Percentiles rank a stretch among this genome's conserved stretches.
Conservation (phyloP, 805 yeast species). For the Martiniozyma abietophila region DNA sequence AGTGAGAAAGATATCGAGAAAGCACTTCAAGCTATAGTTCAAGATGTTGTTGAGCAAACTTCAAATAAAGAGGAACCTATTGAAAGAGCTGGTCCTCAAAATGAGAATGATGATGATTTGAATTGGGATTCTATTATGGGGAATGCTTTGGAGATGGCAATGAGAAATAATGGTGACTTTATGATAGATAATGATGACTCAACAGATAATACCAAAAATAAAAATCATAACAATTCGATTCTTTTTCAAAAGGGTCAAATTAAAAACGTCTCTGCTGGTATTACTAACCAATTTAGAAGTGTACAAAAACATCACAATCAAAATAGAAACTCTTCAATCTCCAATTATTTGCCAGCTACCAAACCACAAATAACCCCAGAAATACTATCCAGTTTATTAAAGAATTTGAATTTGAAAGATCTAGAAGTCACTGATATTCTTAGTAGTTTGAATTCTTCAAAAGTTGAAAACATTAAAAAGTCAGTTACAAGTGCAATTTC, state of each 20-base stretch:
- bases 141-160: constrained; percentile 69
- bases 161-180: constrained; percentile 44
- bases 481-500: constrained; percentile 11
- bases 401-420: constrained; percentile 6
- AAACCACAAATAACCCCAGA: constrained; percentile 5
- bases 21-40: constrained; percentile 48
- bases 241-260: constrained; percentile 8
- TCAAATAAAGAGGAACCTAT: neutral
- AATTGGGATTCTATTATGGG: constrained; percentile 61
- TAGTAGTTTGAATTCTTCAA: constrained; percentile 4
- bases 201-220: constrained; percentile 3
- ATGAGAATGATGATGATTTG: constrained; percentile 10
- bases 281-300: neutral
- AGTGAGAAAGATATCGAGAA: constrained; percentile 35
- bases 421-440: constrained; percentile 5
- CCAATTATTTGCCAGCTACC: constrained; percentile 7
- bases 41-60: constrained; percentile 37
- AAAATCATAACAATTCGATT: constrained; percentile 2
- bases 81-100: constrained; percentile 15
- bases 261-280: constrained; percentile 1
- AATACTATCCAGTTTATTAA: constrained; percentile 8
- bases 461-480: constrained; percentile 10
- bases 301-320: neutral
- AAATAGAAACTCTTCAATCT: constrained; percentile 3
- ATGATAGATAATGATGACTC: constrained; percentile 18